phyloP scores from a whole-genome alignment of 192 early-diverging fungal species.

The Gryganskiella cystojenkinii region DNA sequence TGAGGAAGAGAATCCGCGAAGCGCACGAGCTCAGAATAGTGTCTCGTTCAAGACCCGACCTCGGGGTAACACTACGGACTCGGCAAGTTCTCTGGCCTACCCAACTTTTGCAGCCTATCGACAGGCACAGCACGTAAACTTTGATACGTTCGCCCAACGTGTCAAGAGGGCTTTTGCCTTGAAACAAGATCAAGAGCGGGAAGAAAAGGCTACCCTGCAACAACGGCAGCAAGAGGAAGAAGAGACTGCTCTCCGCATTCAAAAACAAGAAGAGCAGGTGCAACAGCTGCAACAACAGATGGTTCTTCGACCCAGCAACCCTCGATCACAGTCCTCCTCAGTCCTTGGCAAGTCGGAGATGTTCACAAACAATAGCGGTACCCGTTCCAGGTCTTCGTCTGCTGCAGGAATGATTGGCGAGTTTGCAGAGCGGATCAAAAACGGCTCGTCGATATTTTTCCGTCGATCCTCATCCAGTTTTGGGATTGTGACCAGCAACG shows the following conservation, averaged over 20 bases:
- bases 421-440: conserved; percentile 42
- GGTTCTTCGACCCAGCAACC: conserved; percentile 9
- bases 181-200: conserved; percentile 19
- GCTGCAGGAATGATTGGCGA: conserved; percentile 45
- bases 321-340: conserved; percentile 9
- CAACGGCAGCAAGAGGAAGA: conserved; percentile 2
- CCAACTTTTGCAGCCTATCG: conserved; percentile 45
- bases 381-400: conserved; percentile 27
- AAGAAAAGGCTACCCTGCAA: conserved; percentile 8
- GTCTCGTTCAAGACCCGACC: conserved; percentile 45
- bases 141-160: conserved; percentile 42
- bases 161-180: conserved; percentile 36
- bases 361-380: background rate
- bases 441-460: conserved; percentile 18
- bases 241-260: too few species aligned
- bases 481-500: background rate
- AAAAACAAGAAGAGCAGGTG: too few species aligned
- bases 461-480: conserved; percentile 4
- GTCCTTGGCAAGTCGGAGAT: background rate
- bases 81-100: conserved; percentile 28
- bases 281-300: background rate
- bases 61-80: conserved; percentile 40
- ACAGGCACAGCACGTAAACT: conserved; percentile 34
- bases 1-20: background rate
- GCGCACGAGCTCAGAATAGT: conserved; percentile 1